phyloP scores from a whole-genome alignment of 768 basidiomycete genomes.

The Rhizopogon salebrosus region DNA sequence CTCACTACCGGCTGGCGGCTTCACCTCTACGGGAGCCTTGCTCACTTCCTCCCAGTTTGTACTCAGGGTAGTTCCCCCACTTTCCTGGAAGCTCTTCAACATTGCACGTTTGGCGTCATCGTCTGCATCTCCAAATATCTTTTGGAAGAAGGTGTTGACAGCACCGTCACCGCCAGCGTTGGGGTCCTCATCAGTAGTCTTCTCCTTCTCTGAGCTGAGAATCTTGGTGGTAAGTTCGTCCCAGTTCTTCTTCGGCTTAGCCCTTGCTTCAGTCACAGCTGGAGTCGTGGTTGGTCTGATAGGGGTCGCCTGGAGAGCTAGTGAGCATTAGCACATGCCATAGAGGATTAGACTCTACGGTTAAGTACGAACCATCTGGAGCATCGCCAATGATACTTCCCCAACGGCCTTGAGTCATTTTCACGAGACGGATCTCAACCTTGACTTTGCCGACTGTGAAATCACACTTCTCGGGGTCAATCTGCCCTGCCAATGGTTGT shows the following conservation, averaged over 20 bases:
- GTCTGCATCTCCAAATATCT: conserved; percentile 86
- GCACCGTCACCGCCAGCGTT: conserved; percentile 87
- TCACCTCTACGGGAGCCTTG: conserved; percentile 65
- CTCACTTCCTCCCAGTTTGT: conserved; percentile 93
- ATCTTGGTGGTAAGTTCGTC: conserved; percentile 72
- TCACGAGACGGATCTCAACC: conserved; percentile 76
- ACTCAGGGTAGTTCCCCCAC: conserved; percentile 90
- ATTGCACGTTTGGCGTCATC: conserved; percentile 91
- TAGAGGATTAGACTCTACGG: background rate
- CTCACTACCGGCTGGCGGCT: conserved; percentile 81
- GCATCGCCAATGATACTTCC: conserved; percentile 66
- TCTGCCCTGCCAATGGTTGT: conserved; percentile 79
- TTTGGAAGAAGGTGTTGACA: conserved; percentile 86
- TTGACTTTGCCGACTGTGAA: conserved; percentile 81
- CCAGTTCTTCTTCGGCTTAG: conserved; percentile 76
- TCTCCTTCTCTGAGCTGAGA: conserved; percentile 64
- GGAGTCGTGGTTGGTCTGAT: conserved; percentile 28
- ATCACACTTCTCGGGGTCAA: conserved; percentile 56
- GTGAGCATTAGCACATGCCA: conserved; percentile 18
- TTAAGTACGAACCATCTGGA: conserved; percentile 60
- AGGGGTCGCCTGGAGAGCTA: conserved; percentile 11
- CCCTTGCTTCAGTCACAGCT: conserved; percentile 27
- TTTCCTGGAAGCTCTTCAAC: conserved; percentile 97
- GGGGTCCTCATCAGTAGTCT: conserved; percentile 68
- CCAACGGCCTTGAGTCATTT: conserved; percentile 70